Conservation (phyloP, 176 grass and related monocot genomes). For the Zizania latifolia region DNA sequence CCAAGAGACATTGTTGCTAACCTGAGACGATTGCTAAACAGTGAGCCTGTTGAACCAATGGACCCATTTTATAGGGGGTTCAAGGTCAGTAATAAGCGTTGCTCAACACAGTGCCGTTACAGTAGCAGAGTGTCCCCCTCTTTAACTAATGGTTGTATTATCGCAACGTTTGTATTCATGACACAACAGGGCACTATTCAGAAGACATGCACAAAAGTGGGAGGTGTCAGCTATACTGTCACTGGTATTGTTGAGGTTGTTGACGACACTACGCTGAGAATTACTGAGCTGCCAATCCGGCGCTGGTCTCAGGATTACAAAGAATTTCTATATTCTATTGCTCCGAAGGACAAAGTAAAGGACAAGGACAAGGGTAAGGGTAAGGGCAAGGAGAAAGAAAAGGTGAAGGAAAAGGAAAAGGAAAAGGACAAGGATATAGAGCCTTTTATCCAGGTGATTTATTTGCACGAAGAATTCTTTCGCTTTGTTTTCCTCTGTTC, state of each 20-base stretch:
- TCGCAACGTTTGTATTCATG: neutral
- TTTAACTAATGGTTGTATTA: neutral
- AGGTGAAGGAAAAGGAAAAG: constrained; percentile 38
- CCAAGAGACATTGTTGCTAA: constrained; percentile 76
- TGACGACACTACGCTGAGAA: constrained; percentile 43
- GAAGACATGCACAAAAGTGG: constrained; percentile 48
- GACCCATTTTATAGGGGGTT: constrained; percentile 88
- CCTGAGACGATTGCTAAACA: constrained; percentile 55
- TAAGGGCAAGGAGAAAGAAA: constrained; percentile 32
- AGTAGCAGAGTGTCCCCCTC: neutral
- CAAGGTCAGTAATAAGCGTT: constrained; percentile 44
- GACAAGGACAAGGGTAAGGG: constrained; percentile 28
- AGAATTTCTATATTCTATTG: constrained; percentile 47
- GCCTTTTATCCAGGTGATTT: constrained; percentile 59
- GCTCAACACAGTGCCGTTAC: neutral
- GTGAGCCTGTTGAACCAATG: constrained; percentile 50
- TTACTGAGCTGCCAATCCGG: constrained; percentile 70
- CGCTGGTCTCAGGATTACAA: constrained; percentile 82
- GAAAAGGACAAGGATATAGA: constrained; percentile 36
- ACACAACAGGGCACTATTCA: constrained; percentile 55
- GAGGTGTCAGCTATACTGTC: constrained; percentile 63
- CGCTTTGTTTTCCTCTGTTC: neutral
- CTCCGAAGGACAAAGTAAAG: constrained; percentile 35
- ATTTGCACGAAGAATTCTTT: neutral
- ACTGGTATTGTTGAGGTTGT: constrained; percentile 63